A percentile compares a stretch with the other conserved stretches of the same genome.
phyloP scores from a whole-genome alignment of 2,329 filamentous ascomycete genomes.

The Trichoderma sp. region DNA sequence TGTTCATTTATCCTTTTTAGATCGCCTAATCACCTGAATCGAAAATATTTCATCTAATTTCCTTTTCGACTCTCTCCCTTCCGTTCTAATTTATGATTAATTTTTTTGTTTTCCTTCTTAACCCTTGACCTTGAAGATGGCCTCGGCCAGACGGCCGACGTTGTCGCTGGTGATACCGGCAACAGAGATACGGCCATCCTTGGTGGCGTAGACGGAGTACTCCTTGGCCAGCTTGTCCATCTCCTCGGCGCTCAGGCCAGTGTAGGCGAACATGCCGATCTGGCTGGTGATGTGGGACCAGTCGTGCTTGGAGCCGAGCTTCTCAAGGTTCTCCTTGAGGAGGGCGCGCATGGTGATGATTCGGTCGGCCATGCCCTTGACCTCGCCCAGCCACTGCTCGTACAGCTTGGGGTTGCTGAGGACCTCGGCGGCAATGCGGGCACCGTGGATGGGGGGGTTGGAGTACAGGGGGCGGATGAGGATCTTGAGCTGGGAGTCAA shows the following conservation, averaged over 20 bases:
- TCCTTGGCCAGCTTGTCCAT: constrained; percentile 92
- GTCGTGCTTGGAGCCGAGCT: constrained; percentile 92
- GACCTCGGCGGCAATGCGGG: constrained; percentile 90
- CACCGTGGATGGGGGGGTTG: constrained; percentile 95
- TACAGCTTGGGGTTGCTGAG: constrained; percentile 83
- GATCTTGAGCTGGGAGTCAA: constrained; percentile 98
- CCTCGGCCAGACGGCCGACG: constrained; percentile 78
- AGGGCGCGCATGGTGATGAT: constrained; percentile 98
- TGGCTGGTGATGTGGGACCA: constrained; percentile 99
- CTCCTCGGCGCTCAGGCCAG: constrained; percentile 85
- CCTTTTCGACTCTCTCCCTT: not conserved
- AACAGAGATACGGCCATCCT: constrained; percentile 84
- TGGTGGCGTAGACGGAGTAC: constrained; percentile 97
- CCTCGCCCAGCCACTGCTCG: constrained; percentile 92
- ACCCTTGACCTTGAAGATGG: constrained; percentile 83
- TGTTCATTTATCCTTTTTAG: not conserved
- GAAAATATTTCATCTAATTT: constrained; percentile 5
- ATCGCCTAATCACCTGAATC: constrained; percentile 1
- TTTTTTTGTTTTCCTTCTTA: constrained; percentile 40
- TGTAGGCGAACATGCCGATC: constrained; percentile 99
- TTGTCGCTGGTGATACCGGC: constrained; percentile 82
- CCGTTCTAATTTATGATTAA: not conserved
- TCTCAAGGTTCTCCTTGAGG: constrained; percentile 92
- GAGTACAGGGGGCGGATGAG: constrained; percentile 96
- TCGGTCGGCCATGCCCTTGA: constrained; percentile 98